A percentile compares a stretch with the other conserved stretches of the same genome.
These are phyloP conservation scores for Casuarina cunninghamiana DNA, from an alignment of 306 rosid species.

Conservation along the genomic window DNA sequence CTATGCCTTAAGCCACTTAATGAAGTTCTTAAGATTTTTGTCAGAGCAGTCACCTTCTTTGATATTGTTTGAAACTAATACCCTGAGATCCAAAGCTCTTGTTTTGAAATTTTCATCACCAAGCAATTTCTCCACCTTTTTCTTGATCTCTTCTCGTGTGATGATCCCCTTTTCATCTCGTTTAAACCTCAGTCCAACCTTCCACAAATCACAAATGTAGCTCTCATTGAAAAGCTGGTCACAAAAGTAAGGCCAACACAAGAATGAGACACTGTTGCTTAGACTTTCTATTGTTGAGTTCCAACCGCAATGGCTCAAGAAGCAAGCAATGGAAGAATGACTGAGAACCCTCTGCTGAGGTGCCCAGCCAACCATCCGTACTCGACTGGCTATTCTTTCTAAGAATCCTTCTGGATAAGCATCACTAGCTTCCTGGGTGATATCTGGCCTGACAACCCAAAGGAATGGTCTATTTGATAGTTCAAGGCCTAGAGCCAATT, in stretches of 20 bases:
- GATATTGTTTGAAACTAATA: background rate
- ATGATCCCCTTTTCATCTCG: slow-evolving; percentile 33
- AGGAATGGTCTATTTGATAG: too few relatives aligned
- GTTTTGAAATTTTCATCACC: slow-evolving; percentile 26
- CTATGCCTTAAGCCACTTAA: slow-evolving; percentile 38
- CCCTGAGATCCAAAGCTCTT: slow-evolving; percentile 24
- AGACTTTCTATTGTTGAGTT: slow-evolving; percentile 35
- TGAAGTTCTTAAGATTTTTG: slow-evolving; percentile 28
- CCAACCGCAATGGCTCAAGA: slow-evolving; percentile 36
- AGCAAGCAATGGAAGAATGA: slow-evolving; percentile 44
- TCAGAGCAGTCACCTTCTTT: slow-evolving; percentile 27
- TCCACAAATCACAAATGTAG: slow-evolving; percentile 46
- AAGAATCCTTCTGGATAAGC: too few relatives aligned
- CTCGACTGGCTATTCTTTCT: too few relatives aligned
- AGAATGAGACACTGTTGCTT: slow-evolving; percentile 42
- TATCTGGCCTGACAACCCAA: too few relatives aligned
- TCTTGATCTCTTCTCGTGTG: slow-evolving; percentile 28
- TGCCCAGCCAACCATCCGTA: too few relatives aligned
- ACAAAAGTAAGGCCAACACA: slow-evolving; percentile 51
- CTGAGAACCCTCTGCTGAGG: slow-evolving; percentile 29
- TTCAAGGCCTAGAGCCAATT: slow-evolving; percentile 25
- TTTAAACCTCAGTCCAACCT: slow-evolving; percentile 42
- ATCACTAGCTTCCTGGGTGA: too few relatives aligned
- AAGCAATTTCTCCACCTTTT: slow-evolving; percentile 37
- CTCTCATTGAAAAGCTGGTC: slow-evolving; percentile 34